Evolutionary conservation across 2,329 filamentous ascomycete species (phyloP).

Genomic region (Diaporthe ilicicola): DNA sequence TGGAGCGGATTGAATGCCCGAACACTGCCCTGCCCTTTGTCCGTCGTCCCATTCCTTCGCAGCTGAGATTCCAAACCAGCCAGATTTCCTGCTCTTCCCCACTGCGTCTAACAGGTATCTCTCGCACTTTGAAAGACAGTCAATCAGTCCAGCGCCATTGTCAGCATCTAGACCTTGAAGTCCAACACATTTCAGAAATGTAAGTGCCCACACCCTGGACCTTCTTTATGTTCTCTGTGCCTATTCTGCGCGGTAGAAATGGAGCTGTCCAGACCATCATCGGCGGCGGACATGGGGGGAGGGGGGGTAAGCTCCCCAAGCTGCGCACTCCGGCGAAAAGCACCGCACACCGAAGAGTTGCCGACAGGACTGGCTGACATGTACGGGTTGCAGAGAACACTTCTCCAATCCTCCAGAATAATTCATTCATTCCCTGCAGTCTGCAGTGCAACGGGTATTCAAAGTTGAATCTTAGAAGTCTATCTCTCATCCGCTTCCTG

Average conservation of each 20-base stretch:
- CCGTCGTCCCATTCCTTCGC: not conserved
- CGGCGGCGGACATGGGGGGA: conserved; percentile 18
- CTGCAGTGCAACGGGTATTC: conserved; percentile 5
- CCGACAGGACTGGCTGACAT: conserved; percentile 27
- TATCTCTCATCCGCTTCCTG: not conserved
- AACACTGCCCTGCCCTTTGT: not conserved
- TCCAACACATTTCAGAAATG: not conserved
- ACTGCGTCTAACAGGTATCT: not conserved
- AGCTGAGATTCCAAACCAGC: conserved; percentile 15
- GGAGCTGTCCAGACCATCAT: conserved; percentile 9
- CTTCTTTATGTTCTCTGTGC: not conserved
- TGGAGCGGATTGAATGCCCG: conserved; percentile 23
- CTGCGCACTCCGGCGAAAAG: conserved; percentile 24
- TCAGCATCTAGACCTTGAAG: not conserved
- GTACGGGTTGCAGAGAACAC: conserved; percentile 16
- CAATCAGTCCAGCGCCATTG: not conserved
- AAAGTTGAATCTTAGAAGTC: not conserved
- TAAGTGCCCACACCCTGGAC: not conserved
- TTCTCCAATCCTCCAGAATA: not conserved
- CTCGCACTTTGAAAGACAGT: not conserved
- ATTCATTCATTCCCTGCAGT: not conserved
- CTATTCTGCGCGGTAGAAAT: not conserved
- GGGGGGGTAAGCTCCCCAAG: conserved; percentile 15
- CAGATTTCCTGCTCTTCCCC: conserved; percentile 2
- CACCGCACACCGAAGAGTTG: conserved; percentile 28